Conservation (phyloP, 2,329 filamentous ascomycete genomes). For the Sporothrix inflata region DNA sequence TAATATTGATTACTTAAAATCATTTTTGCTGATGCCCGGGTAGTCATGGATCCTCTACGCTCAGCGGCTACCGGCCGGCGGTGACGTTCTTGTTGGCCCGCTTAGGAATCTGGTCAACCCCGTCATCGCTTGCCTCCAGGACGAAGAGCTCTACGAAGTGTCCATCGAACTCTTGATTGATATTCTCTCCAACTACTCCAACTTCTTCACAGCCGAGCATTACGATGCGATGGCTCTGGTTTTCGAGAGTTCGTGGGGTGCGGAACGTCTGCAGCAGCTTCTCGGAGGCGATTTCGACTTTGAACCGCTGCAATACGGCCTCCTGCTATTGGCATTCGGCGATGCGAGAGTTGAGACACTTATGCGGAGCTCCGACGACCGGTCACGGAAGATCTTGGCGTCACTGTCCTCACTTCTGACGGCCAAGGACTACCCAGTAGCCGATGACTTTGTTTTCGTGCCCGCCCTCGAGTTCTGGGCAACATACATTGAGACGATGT, state of each 20-base stretch:
- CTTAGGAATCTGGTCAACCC: conserved; percentile 63
- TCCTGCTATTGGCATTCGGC: conserved; percentile 69
- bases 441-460: conserved; percentile 75
- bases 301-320: conserved; percentile 66
- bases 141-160: conserved; percentile 60
- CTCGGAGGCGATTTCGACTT: conserved; percentile 65
- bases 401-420: conserved; percentile 68
- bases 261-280: conserved; percentile 57
- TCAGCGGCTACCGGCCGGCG: conserved; percentile 63
- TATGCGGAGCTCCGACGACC: conserved; percentile 55
- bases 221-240: conserved; percentile 61
- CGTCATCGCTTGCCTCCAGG: conserved; percentile 63
- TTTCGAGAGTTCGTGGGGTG: conserved; percentile 63
- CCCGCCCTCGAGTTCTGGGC: conserved; percentile 81
- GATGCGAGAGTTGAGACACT: conserved; percentile 66
- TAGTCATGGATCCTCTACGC: conserved; percentile 76
- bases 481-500: conserved; percentile 71
- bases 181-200: conserved; percentile 65
- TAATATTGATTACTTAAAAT: not conserved
- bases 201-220: conserved; percentile 63
- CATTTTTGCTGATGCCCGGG: conserved; percentile 25
- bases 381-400: conserved; percentile 57
- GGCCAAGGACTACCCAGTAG: conserved; percentile 67
- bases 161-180: conserved; percentile 69
- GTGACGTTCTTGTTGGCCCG: conserved; percentile 59